Conservation (phyloP, 768 basidiomycete genomes). For the Cystoderma amianthinum region DNA sequence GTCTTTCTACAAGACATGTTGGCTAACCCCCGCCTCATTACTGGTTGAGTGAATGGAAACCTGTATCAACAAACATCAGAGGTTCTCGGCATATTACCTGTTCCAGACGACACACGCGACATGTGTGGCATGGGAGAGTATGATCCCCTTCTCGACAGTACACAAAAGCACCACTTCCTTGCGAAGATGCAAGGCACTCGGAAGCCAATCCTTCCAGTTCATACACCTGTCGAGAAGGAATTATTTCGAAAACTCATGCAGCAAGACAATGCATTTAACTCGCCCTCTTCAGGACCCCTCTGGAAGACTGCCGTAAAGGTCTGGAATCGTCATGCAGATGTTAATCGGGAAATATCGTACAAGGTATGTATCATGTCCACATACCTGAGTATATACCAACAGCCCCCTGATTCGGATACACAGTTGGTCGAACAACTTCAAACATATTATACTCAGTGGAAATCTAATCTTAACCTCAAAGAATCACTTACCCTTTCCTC, state of each 20-base stretch:
- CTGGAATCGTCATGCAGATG: too few species aligned
- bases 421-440: too few species aligned
- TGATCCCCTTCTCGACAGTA: conserved; percentile 3
- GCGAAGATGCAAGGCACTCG: conserved; percentile 16
- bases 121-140: conserved; percentile 10
- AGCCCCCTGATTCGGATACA: too few species aligned
- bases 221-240: conserved; percentile 13
- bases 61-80: conserved; percentile 10
- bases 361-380: too few species aligned
- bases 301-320: too few species aligned
- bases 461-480: too few species aligned
- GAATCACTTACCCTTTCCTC: too few species aligned
- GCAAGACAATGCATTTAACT: neutral
- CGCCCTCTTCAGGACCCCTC: too few species aligned
- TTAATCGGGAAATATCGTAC: too few species aligned
- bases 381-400: too few species aligned
- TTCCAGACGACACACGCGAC: conserved; percentile 7
- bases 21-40: neutral
- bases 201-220: conserved; percentile 18
- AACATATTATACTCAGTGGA: too few species aligned
- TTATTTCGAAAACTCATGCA: conserved; percentile 12
- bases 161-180: conserved; percentile 11
- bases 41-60: conserved; percentile 13
- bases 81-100: conserved; percentile 12
- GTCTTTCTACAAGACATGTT: conserved; percentile 1